Evolutionary conservation across 2,329 filamentous ascomycete species (phyloP).

Genomic region (Epichloe amarillans): DNA sequence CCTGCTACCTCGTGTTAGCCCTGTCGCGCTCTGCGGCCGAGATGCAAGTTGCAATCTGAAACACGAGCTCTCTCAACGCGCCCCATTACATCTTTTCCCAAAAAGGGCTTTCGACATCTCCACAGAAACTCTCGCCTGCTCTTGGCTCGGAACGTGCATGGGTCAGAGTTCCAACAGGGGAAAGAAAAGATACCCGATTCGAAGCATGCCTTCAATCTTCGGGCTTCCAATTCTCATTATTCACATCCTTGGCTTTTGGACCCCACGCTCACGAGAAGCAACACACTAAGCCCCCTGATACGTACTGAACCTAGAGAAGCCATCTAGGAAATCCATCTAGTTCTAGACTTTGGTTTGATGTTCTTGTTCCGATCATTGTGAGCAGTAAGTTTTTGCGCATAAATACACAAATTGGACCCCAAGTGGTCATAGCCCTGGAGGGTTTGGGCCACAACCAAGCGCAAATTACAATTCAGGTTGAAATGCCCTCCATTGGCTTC

Average conservation of each 20-base stretch:
- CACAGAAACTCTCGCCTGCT: background rate
- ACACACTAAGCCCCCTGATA: background rate
- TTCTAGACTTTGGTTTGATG: background rate
- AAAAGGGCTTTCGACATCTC: background rate
- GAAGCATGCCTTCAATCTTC: background rate
- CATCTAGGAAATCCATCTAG: background rate
- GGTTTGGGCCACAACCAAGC: background rate
- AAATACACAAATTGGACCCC: background rate
- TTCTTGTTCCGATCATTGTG: background rate
- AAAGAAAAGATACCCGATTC: background rate
- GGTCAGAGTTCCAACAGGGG: background rate
- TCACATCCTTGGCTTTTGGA: background rate
- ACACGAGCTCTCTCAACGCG: background rate
- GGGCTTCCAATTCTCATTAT: background rate
- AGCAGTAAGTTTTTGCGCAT: background rate
- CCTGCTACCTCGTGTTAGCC: slow-evolving; percentile 7
- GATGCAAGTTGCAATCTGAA: slow-evolving; percentile 2
- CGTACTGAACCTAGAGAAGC: background rate
- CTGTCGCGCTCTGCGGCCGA: slow-evolving; percentile 5
- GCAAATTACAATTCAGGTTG: background rate
- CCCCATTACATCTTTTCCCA: background rate
- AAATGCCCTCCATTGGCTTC: background rate
- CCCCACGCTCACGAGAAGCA: background rate
- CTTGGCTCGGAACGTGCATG: background rate
- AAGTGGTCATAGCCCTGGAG: background rate